Percentiles rank a stretch among this genome's conserved stretches.
Evolutionary conservation across 306 rosid species (phyloP).

Genomic region (Acacia crassicarpa): DNA sequence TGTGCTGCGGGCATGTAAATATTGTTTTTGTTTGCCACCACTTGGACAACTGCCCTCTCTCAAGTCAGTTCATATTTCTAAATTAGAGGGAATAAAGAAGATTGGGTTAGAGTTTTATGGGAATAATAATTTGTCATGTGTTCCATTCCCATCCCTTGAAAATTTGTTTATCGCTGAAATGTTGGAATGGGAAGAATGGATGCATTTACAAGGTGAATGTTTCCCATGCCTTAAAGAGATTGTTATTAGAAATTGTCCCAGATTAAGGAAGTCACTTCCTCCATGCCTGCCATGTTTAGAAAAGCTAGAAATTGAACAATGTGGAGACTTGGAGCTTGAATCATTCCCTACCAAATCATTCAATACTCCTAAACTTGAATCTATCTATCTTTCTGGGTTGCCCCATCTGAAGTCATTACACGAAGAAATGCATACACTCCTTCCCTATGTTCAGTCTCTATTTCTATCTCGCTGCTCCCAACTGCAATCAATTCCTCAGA

Average conservation of each 20-base stretch:
- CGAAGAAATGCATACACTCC: neutral
- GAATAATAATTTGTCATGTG: neutral
- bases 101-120: neutral
- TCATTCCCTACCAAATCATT: neutral
- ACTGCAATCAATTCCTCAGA: neutral
- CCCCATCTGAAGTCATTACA: neutral
- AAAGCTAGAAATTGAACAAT: neutral
- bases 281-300: slow-evolving; percentile 6
- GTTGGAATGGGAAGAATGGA: slow-evolving; percentile 13
- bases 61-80: neutral
- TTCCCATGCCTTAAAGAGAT: slow-evolving; percentile 17
- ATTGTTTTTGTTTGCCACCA: neutral
- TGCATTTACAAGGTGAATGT: neutral
- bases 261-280: slow-evolving; percentile 5
- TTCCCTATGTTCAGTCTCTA: neutral
- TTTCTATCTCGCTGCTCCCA: slow-evolving; percentile 14
- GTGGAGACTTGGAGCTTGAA: neutral
- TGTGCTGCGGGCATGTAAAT: neutral
- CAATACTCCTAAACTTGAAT: slow-evolving; percentile 15
- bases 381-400: neutral
- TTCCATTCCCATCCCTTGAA: neutral
- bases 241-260: neutral
- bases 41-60: neutral
- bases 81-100: neutral
- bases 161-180: neutral